Evolutionary conservation across 768 basidiomycete species (phyloP).

Genomic region (Pleurotus salmoneostramineus): DNA sequence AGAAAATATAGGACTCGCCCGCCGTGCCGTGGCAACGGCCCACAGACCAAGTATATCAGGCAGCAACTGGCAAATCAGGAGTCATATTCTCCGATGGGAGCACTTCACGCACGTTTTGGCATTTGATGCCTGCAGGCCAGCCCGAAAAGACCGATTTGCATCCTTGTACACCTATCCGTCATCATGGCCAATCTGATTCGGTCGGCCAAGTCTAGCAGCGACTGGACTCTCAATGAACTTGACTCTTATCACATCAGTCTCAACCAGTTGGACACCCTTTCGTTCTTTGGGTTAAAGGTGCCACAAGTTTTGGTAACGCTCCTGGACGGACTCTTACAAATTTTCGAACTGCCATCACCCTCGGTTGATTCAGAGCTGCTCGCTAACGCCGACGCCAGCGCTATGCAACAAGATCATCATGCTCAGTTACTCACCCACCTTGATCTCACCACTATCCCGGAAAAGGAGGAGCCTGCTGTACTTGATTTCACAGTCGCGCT

Average conservation of each 20-base stretch:
- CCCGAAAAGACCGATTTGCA: too few relatives aligned
- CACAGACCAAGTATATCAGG: too few relatives aligned
- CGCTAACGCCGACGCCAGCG: slow-evolving; percentile 13
- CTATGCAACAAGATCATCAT: slow-evolving; percentile 19
- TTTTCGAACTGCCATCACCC: slow-evolving; percentile 21
- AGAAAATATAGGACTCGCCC: too few relatives aligned
- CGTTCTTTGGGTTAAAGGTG: slow-evolving; percentile 22
- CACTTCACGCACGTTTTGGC: too few relatives aligned
- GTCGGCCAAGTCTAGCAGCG: slow-evolving; percentile 20
- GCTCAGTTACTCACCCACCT: slow-evolving; percentile 12
- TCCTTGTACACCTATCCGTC: too few relatives aligned
- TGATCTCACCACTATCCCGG: slow-evolving; percentile 13
- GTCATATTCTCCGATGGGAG: too few relatives aligned
- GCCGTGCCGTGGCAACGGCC: too few relatives aligned
- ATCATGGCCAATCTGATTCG: slow-evolving; percentile 23
- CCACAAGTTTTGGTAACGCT: not conserved
- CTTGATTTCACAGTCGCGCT: slow-evolving; percentile 27
- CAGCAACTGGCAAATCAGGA: too few relatives aligned
- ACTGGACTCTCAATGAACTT: slow-evolving; percentile 24
- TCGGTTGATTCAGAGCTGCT: slow-evolving; percentile 21
- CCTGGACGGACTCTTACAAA: slow-evolving; percentile 7
- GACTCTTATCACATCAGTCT: slow-evolving; percentile 24
- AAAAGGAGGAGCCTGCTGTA: slow-evolving; percentile 24
- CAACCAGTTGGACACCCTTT: slow-evolving; percentile 10
- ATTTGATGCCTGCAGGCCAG: too few relatives aligned